Conservation (phyloP, 176 grass and related monocot species). For the Elaeis guineensis region DNA sequence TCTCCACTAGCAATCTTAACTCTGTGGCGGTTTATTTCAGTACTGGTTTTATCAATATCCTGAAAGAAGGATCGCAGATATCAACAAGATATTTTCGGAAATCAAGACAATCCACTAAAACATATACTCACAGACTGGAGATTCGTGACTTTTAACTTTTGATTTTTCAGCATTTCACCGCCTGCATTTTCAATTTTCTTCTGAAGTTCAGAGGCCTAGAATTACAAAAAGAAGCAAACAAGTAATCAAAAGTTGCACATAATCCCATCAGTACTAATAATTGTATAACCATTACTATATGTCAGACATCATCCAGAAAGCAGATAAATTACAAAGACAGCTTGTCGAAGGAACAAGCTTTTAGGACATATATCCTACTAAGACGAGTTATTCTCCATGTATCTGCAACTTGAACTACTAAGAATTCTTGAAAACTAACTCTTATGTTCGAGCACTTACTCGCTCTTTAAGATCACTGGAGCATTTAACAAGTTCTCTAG, state of each 20-base stretch:
- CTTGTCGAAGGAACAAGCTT: too few species aligned
- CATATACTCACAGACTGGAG: constrained; percentile 72
- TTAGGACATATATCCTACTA: too few species aligned
- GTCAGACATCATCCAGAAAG: too few species aligned
- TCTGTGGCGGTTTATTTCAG: constrained; percentile 80
- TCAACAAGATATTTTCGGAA: too few species aligned
- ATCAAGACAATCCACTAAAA: neutral
- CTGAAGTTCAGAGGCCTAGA: constrained; percentile 85
- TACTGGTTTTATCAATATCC: constrained; percentile 92
- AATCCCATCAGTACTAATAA: too few species aligned
- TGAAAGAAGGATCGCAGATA: constrained; percentile 11
- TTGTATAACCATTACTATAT: too few species aligned
- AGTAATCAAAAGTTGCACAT: neutral
- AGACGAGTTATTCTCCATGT: too few species aligned
- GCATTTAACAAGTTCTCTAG: constrained; percentile 59
- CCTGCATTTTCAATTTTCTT: constrained; percentile 90
- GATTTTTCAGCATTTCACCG: constrained; percentile 77
- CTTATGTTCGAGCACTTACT: constrained; percentile 31
- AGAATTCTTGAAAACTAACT: neutral
- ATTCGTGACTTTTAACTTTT: constrained; percentile 70
- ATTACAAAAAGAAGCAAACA: neutral
- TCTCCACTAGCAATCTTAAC: constrained; percentile 66
- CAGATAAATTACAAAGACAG: too few species aligned
- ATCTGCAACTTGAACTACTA: neutral
- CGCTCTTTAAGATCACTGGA: constrained; percentile 84